Conservation (phyloP, 139 green algal genomes). For the Chlorella sp. region DNA sequence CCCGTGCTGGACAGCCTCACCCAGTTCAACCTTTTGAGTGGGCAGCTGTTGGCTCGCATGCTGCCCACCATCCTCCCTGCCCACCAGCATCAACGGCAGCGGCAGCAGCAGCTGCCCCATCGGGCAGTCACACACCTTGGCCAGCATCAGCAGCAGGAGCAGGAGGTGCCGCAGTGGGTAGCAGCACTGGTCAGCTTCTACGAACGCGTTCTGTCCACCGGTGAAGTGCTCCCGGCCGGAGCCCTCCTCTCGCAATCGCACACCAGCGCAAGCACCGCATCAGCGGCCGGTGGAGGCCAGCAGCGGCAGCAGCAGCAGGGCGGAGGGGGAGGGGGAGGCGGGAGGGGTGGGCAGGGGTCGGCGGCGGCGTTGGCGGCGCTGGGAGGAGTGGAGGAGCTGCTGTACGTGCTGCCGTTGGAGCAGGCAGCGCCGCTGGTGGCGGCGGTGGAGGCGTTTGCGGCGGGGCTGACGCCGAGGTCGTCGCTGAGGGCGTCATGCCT, state of each 20-base stretch:
- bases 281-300: background rate
- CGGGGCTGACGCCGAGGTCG: background rate
- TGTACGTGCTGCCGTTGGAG: background rate
- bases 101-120: too few relatives aligned
- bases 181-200: background rate
- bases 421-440: background rate
- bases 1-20: background rate
- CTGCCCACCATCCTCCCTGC: background rate
- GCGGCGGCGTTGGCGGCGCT: background rate
- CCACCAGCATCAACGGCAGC: too few relatives aligned
- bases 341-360: background rate
- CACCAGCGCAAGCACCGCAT: too few relatives aligned
- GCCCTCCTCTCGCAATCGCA: background rate
- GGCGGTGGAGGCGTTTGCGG: background rate
- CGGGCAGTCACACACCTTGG: too few relatives aligned
- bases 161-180: too few relatives aligned
- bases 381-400: background rate
- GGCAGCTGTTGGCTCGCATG: background rate
- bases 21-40: background rate
- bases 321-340: too few relatives aligned
- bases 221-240: background rate
- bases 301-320: too few relatives aligned
- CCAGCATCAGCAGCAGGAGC: too few relatives aligned
- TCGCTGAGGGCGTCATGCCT: background rate
- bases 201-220: background rate